A percentile compares a stretch with the other conserved stretches of the same genome.
Evolutionary conservation across 768 basidiomycete genomes (phyloP).

Genomic region (Lyophyllum atratum): DNA sequence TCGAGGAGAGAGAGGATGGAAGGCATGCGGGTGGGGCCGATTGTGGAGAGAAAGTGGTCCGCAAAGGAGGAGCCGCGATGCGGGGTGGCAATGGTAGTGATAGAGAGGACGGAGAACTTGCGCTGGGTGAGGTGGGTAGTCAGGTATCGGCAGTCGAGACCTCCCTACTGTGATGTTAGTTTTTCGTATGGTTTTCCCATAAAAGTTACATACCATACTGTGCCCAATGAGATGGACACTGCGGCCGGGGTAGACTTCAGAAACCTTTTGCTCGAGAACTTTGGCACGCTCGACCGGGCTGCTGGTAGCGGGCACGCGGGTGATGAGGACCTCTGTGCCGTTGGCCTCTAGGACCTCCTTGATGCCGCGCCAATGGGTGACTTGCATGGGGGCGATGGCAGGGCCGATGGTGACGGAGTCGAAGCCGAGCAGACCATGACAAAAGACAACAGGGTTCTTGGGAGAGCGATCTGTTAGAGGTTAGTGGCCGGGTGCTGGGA

Average conservation of each 20-base stretch:
- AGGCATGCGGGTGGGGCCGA: constrained; percentile 69
- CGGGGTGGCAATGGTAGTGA: constrained; percentile 95
- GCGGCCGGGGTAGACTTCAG: constrained; percentile 76
- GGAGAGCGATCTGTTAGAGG: constrained; percentile 66
- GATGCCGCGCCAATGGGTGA: constrained; percentile 96
- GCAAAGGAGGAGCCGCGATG: constrained; percentile 95
- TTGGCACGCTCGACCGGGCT: constrained; percentile 86
- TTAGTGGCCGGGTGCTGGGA: constrained; percentile 5
- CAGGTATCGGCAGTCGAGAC: constrained; percentile 90
- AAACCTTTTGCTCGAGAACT: constrained; percentile 84
- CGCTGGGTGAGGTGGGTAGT: constrained; percentile 75
- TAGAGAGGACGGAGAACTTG: constrained; percentile 78
- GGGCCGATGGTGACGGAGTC: constrained; percentile 82
- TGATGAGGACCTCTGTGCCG: constrained; percentile 89
- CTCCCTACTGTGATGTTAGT: constrained; percentile 51
- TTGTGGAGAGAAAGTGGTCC: constrained; percentile 79
- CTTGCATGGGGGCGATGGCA: constrained; percentile 77
- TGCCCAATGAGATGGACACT: constrained; percentile 91
- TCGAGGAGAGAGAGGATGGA: constrained; percentile 76
- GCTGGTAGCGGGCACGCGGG: constrained; percentile 91
- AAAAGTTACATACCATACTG: constrained; percentile 53
- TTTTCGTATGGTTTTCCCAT: neutral
- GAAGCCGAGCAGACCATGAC: constrained; percentile 91
- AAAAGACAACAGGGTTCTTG: constrained; percentile 88
- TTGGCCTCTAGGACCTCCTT: constrained; percentile 89